phyloP scores from a whole-genome alignment of 495 filamentous ascomycete genomes.

The Penicillium cataractarum region DNA sequence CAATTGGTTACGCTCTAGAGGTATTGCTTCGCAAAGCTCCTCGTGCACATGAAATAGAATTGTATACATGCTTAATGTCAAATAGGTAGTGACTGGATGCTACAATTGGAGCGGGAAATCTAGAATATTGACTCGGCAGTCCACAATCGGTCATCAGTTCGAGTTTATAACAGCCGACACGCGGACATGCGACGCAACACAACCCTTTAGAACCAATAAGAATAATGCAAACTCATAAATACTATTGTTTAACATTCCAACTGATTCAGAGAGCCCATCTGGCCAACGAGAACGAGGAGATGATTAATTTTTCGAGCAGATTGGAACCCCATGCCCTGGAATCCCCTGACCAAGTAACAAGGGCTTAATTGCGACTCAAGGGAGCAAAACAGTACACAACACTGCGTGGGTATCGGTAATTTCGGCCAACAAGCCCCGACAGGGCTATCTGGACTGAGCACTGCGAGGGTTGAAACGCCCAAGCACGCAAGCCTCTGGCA shows the following conservation, averaged over 20 bases:
- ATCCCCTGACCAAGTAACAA: background rate
- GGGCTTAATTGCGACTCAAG: background rate
- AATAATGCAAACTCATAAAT: background rate
- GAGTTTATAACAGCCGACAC: background rate
- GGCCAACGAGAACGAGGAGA: background rate
- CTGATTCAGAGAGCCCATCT: background rate
- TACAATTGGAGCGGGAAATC: background rate
- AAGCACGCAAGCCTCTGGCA: constrained; percentile 6
- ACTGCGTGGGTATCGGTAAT: background rate
- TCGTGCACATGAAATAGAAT: background rate
- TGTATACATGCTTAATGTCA: too few species aligned
- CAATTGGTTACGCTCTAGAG: background rate
- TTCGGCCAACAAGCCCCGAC: background rate
- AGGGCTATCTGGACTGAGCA: background rate
- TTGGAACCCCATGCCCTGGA: background rate
- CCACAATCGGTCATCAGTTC: background rate
- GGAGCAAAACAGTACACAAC: background rate
- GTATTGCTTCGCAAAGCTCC: background rate
- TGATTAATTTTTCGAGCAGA: background rate
- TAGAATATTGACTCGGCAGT: too few species aligned
- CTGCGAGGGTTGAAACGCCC: constrained; percentile 1
- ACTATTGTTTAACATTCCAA: constrained; percentile 8
- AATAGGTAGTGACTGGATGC: background rate
- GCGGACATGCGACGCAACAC: background rate
- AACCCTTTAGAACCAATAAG: background rate